These are phyloP conservation scores for Cladosporium velox DNA, from an alignment of 2,329 filamentous ascomycete genomes.

Conservation along the genomic window DNA sequence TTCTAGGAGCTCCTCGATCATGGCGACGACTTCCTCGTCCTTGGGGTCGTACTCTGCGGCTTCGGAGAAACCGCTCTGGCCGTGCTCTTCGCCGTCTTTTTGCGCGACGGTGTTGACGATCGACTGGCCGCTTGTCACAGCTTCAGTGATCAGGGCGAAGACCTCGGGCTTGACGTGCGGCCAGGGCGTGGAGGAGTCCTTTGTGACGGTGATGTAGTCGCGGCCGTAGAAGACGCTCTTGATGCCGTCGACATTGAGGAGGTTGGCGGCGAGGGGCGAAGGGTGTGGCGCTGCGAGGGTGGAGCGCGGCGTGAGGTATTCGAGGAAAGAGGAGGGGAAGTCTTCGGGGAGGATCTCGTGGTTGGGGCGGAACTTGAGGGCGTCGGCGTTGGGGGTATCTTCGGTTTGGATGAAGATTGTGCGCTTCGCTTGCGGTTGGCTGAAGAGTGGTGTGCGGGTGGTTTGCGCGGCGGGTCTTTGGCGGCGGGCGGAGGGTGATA, in stretches of 20 bases:
- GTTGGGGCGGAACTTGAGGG: conserved; percentile 92
- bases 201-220: conserved; percentile 97
- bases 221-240: conserved; percentile 89
- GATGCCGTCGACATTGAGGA: conserved; percentile 94
- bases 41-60: conserved; percentile 84
- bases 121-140: conserved; percentile 77
- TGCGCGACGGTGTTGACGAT: conserved; percentile 73
- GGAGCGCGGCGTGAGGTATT: conserved; percentile 86
- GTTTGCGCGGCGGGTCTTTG: conserved; percentile 9
- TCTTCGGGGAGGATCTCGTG: conserved; percentile 76
- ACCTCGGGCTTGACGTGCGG: conserved; percentile 93
- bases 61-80: conserved; percentile 49
- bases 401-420: conserved; percentile 99
- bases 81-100: conserved; percentile 51
- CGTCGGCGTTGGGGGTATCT: conserved; percentile 89
- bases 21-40: conserved; percentile 90
- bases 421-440: conserved; percentile 46
- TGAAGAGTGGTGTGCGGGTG: conserved; percentile 12
- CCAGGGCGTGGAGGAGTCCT: conserved; percentile 86
- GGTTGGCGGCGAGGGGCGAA: conserved; percentile 83
- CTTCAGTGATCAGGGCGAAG: conserved; percentile 92
- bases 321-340: conserved; percentile 76
- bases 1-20: conserved; percentile 98
- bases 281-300: conserved; percentile 87
- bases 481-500: conserved; percentile 11